Evolutionary conservation across 306 rosid species (phyloP).

Genomic region (Carpinus fangiana): DNA sequence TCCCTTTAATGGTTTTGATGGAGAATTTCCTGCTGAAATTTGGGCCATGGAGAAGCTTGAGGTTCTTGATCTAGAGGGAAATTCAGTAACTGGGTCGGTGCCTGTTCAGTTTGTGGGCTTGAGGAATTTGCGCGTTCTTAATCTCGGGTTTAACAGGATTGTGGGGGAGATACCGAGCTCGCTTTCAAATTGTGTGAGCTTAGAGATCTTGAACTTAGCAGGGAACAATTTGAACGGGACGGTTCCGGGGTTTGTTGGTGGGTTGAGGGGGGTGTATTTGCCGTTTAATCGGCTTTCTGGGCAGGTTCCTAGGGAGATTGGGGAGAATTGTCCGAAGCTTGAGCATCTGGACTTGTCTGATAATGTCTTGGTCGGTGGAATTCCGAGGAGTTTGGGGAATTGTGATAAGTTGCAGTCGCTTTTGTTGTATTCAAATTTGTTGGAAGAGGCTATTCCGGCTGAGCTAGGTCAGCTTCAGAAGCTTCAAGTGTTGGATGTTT

Average conservation of each 20-base stretch:
- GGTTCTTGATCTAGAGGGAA: slow-evolving; percentile 88
- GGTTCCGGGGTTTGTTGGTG: slow-evolving; percentile 65
- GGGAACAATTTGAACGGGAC: slow-evolving; percentile 68
- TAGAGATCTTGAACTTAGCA: slow-evolving; percentile 78
- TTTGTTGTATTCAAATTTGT: slow-evolving; percentile 67
- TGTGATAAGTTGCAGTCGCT: slow-evolving; percentile 59
- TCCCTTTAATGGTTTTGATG: slow-evolving; percentile 65
- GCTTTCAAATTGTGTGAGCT: slow-evolving; percentile 26
- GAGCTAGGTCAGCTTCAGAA: slow-evolving; percentile 60
- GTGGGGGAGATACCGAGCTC: slow-evolving; percentile 66
- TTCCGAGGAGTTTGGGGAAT: slow-evolving; percentile 75
- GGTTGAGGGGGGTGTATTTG: slow-evolving; percentile 59
- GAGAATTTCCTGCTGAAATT: slow-evolving; percentile 57
- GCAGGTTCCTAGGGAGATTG: slow-evolving; percentile 60
- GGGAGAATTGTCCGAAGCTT: slow-evolving; percentile 66
- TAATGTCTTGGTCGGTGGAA: slow-evolving; percentile 48
- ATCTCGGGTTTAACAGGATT: slow-evolving; percentile 72
- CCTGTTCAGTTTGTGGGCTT: slow-evolving; percentile 34
- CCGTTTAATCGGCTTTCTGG: slow-evolving; percentile 64
- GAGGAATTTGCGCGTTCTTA: slow-evolving; percentile 58
- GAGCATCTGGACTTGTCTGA: slow-evolving; percentile 89
- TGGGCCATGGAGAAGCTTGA: slow-evolving; percentile 72
- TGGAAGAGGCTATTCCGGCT: slow-evolving; percentile 65
- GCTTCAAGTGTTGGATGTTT: slow-evolving; percentile 78
- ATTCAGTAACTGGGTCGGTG: slow-evolving; percentile 54